phyloP scores from a whole-genome alignment of 257 asterid genomes.

The Solanum tacnaense region DNA sequence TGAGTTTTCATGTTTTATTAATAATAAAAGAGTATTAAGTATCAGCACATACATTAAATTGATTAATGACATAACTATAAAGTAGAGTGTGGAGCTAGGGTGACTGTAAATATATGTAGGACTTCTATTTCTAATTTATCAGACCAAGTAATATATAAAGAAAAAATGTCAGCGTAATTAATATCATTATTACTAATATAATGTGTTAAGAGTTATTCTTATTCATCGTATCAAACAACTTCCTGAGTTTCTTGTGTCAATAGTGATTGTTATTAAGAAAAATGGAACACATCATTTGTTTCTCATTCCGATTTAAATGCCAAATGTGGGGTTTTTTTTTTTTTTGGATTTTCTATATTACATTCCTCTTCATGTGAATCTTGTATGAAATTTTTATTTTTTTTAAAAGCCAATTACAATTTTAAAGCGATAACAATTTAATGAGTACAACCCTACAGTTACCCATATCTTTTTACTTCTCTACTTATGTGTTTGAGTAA shows the following conservation, averaged over 20 bases:
- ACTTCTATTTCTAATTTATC: background rate
- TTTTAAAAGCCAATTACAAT: background rate
- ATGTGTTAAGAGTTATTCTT: too few relatives aligned
- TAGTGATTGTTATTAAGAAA: too few relatives aligned
- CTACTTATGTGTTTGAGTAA: background rate
- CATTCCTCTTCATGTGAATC: background rate
- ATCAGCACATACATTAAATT: background rate
- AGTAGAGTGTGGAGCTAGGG: background rate
- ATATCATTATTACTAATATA: too few relatives aligned
- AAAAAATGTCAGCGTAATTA: too few relatives aligned
- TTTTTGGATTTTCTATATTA: too few relatives aligned
- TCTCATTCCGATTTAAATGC: background rate
- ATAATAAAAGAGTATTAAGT: too few relatives aligned
- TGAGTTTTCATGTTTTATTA: too few relatives aligned
- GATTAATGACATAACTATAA: too few relatives aligned
- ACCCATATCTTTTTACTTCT: background rate
- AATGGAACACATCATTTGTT: background rate
- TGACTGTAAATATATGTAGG: background rate
- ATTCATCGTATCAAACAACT: accelerated
- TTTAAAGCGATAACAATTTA: background rate
- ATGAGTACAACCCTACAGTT: background rate
- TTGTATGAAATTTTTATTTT: background rate
- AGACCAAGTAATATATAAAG: too few relatives aligned
- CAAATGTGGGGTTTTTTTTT: background rate
- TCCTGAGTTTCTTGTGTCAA: background rate